A percentile compares a stretch with the other conserved stretches of the same genome.
Evolutionary conservation across 2,329 filamentous ascomycete genomes (phyloP).

Genomic region (Acrocalymma vagum): DNA sequence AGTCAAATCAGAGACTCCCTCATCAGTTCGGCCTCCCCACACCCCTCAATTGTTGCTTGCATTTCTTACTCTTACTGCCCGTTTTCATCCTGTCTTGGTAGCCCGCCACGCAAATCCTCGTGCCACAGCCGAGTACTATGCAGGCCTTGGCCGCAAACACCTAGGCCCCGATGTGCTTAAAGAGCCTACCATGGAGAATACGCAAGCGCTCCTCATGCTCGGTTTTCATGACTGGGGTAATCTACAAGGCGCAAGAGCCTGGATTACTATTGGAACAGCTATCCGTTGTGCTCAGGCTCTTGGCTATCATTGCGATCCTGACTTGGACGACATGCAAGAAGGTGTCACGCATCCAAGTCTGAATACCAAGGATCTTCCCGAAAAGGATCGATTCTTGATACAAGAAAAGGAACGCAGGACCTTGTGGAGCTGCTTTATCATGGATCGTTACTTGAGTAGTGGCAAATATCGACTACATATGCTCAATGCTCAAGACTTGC

Average conservation of each 20-base stretch:
- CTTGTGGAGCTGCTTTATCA: constrained; percentile 77
- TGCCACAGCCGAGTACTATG: constrained; percentile 69
- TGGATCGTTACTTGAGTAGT: constrained; percentile 74
- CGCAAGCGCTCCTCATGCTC: constrained; percentile 75
- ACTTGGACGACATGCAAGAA: constrained; percentile 32
- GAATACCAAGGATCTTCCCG: constrained; percentile 14
- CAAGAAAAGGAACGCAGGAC: constrained; percentile 73
- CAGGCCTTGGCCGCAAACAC: constrained; percentile 63
- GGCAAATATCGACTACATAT: constrained; percentile 69
- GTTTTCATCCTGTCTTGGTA: constrained; percentile 68
- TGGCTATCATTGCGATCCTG: constrained; percentile 37
- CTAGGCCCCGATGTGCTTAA: constrained; percentile 36
- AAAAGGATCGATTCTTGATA: constrained; percentile 59
- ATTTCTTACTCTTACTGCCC: constrained; percentile 73
- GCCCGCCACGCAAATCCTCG: constrained; percentile 14
- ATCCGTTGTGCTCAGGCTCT: constrained; percentile 64
- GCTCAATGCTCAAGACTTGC: constrained; percentile 66
- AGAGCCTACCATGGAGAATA: constrained; percentile 66
- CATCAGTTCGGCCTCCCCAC: constrained; percentile 54
- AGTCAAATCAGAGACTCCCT: constrained; percentile 32
- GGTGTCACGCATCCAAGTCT: too few relatives aligned
- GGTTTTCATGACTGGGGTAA: constrained; percentile 77
- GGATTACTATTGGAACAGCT: constrained; percentile 69
- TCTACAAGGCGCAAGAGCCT: constrained; percentile 68
- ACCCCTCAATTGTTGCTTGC: constrained; percentile 68